phyloP scores from a whole-genome alignment of 805 yeast species.

The Zygotorulaspora chibaensis region DNA sequence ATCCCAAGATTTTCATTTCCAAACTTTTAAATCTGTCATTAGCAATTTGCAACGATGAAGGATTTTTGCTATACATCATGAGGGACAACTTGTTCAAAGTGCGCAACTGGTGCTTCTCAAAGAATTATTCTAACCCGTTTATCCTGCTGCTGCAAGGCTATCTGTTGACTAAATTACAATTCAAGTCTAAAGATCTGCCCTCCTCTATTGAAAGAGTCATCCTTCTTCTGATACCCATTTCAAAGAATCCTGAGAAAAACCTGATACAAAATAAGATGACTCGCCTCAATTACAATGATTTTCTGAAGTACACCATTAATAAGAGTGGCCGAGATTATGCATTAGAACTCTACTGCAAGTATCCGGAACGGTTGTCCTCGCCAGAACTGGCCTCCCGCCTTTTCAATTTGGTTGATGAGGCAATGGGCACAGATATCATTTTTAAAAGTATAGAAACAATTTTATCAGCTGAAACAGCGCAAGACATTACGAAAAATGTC shows the following conservation, averaged over 20 bases:
- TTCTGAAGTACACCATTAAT: slow-evolving; percentile 11
- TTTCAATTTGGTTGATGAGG: not conserved
- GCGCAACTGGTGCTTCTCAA: slow-evolving; percentile 21
- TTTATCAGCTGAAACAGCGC: not conserved
- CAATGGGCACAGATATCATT: not conserved
- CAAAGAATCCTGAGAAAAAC: slow-evolving; percentile 3
- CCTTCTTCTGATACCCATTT: not conserved
- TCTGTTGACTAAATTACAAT: slow-evolving; percentile 8
- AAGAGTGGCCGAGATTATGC: slow-evolving; percentile 13
- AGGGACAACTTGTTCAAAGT: slow-evolving; percentile 20
- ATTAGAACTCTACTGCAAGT: slow-evolving; percentile 9
- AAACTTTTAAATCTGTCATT: slow-evolving; percentile 24
- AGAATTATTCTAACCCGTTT: not conserved
- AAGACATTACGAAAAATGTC: not conserved
- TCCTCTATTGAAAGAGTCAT: slow-evolving; percentile 5
- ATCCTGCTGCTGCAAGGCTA: slow-evolving; percentile 20
- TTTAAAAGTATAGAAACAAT: not conserved
- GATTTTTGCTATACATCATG: slow-evolving; percentile 16
- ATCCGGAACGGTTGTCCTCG: slow-evolving; percentile 8
- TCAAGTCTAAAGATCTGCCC: slow-evolving; percentile 8
- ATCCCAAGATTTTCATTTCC: slow-evolving; percentile 11
- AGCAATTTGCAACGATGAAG: slow-evolving; percentile 17
- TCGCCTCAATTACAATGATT: slow-evolving; percentile 22
- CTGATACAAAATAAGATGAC: slow-evolving; percentile 14
- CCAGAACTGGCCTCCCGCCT: not conserved